Evolutionary conservation across 164 flowering plant species (phyloP).

Genomic region (Buxus sempervirens): DNA sequence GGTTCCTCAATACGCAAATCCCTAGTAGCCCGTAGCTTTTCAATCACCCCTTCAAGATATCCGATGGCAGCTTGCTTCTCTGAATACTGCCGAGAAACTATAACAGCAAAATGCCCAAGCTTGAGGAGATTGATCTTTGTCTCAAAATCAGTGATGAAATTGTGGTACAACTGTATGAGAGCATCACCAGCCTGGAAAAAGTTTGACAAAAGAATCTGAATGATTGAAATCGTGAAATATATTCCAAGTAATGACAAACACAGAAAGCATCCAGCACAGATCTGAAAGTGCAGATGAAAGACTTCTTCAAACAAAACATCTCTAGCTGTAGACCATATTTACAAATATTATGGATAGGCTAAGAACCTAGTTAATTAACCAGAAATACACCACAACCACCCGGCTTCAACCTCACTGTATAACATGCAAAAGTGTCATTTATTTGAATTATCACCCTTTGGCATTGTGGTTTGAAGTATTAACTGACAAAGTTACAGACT

Average conservation of each 20-base stretch:
- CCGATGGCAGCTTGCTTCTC: conserved; percentile 81
- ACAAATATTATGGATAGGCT: too few species aligned
- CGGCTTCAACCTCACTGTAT: too few species aligned
- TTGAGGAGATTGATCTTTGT: conserved; percentile 95
- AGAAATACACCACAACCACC: too few species aligned
- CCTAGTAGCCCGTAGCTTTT: conserved; percentile 68
- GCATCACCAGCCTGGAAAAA: conserved; percentile 83
- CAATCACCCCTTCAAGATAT: conserved; percentile 83
- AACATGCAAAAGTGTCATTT: too few species aligned
- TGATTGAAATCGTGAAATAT: not conserved
- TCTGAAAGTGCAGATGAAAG: not conserved
- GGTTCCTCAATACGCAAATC: conserved; percentile 87
- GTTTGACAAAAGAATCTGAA: too few species aligned
- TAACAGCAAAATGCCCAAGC: conserved; percentile 94
- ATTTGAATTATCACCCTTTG: too few species aligned
- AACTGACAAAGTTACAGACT: too few species aligned
- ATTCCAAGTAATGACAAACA: not conserved
- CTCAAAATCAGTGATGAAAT: conserved; percentile 94
- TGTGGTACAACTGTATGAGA: conserved; percentile 81
- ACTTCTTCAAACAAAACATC: too few species aligned
- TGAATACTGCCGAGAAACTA: conserved; percentile 83
- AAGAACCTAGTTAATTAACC: too few species aligned
- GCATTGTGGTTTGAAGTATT: too few species aligned
- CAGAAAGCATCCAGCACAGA: not conserved
- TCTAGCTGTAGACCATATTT: too few species aligned